Evolutionary conservation across 2,329 filamentous ascomycete species (phyloP).

Genomic region (Venturia aucupariae): DNA sequence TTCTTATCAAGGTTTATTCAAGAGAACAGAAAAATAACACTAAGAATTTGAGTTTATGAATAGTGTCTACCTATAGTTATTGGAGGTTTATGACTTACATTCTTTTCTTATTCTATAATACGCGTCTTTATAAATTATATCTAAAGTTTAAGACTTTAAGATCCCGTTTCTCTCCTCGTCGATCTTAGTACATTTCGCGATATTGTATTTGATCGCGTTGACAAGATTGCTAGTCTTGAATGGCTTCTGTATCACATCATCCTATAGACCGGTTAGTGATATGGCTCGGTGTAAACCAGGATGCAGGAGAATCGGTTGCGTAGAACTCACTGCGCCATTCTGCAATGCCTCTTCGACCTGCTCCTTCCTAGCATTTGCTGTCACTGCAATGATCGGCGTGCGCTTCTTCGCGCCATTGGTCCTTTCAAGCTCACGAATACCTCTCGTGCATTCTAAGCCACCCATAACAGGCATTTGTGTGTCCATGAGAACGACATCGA

Average conservation of each 20-base stretch:
- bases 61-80: too few relatives aligned
- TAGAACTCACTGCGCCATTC: conserved; percentile 5
- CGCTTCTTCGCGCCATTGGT: background rate
- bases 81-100: too few relatives aligned
- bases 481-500: conserved; percentile 11
- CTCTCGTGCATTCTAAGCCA: background rate
- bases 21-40: too few relatives aligned
- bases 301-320: background rate
- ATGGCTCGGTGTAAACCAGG: background rate
- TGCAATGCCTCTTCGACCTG: conserved; percentile 9
- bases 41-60: too few relatives aligned
- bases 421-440: conserved; percentile 3
- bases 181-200: background rate
- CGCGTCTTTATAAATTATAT: too few relatives aligned
- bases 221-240: conserved; percentile 10
- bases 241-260: conserved; percentile 8
- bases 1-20: too few relatives aligned
- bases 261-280: background rate
- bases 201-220: background rate
- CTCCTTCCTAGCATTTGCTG: conserved; percentile 13
- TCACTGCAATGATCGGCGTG: conserved; percentile 13
- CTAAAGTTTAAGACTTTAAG: too few relatives aligned
- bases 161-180: too few relatives aligned
- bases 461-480: conserved; percentile 13
- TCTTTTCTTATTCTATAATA: too few relatives aligned